Evolutionary conservation across 73 alveolate species (phyloP).

Genomic region (Paramecium bursaria): DNA sequence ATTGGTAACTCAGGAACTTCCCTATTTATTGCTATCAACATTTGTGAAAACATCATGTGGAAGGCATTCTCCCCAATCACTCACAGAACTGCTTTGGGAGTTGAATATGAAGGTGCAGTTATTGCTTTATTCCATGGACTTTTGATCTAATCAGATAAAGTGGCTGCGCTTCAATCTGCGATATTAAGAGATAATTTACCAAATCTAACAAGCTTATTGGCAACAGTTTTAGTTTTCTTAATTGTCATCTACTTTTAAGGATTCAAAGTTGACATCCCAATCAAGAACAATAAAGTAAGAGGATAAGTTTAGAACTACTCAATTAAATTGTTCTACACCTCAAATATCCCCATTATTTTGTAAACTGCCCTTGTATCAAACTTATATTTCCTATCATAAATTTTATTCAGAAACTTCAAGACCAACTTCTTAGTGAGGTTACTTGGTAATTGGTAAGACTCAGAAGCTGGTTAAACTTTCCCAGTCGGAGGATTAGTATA

Average conservation of each 20-base stretch:
- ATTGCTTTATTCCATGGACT: slow-evolving; percentile 98
- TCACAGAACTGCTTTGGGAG: slow-evolving; percentile 93
- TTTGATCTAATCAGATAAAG: slow-evolving; percentile 93
- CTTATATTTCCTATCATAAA: slow-evolving; percentile 98
- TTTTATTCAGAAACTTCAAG: slow-evolving; percentile 97
- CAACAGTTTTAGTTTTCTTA: slow-evolving; percentile 97
- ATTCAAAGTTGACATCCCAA: slow-evolving; percentile 92
- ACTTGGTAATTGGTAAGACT: slow-evolving; percentile 98
- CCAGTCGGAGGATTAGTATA: slow-evolving; percentile 99
- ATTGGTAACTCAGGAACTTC: slow-evolving; percentile 99
- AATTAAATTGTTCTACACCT: slow-evolving; percentile 99
- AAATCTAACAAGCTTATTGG: slow-evolving; percentile 95
- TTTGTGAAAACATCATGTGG: slow-evolving; percentile 99
- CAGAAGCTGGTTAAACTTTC: slow-evolving; percentile 95
- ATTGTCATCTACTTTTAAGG: slow-evolving; percentile 99
- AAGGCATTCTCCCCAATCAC: slow-evolving; percentile 99
- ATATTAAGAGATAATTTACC: slow-evolving; percentile 97
- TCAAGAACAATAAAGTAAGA: slow-evolving; percentile 87
- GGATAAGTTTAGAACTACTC: slow-evolving; percentile 98
- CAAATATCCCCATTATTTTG: slow-evolving; percentile 99
- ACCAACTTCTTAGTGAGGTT: slow-evolving; percentile 94
- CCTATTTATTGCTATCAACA: slow-evolving; percentile 98
- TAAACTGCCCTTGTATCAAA: slow-evolving; percentile 99
- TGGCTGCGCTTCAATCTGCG: slow-evolving; percentile 92
- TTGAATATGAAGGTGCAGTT: slow-evolving; percentile 99